Base-by-base conservation (phyloP, 805 yeast species). In the Cyberlindnera mycetangii region DNA sequence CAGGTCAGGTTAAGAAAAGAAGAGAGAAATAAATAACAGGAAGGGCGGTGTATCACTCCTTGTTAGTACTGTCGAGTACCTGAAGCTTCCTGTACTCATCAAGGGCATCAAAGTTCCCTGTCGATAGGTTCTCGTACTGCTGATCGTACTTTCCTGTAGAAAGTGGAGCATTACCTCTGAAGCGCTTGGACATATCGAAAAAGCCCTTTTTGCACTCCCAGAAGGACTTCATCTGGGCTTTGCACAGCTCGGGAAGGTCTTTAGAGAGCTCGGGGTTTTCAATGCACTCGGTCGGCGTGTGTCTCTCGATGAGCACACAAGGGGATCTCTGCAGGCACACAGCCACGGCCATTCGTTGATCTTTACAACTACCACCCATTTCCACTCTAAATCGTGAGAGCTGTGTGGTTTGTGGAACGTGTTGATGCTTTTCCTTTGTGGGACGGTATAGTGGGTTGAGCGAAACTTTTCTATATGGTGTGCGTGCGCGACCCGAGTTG, bases 301-400 rank as follows among this genome's bases (percentile, higher is more conserved):
- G 75, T 52, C 99, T 75, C 50, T 93, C 87, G 18, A 92, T 76
- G 69, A 92, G 74, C 40, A 92, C 99, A 65, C 99, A 92, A 14
- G 98, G 98, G 5, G 97, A 89, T 59, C 97, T 78, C 64, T 92
- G 99, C 39, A 92, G 74, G 63, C 99, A 92, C 17, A 92, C 82
- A 9, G 98, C 98, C 46, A 93, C 87, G n/a, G 95, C 96, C 56
- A 79, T 89, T 59, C 90, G 79, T 61, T 92, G 95, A 65, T 92
- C 99, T 59, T 86, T 84, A 65, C 99, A 92, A 73, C 96, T 47
- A 21, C 48, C 50, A 21, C 48, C 53, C 51, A 45, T 51, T 15
- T 21, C 34, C n/a, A n/a, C n/a, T n/a, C n/a, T n/a, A n/a, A n/a
- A n/a, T n/a, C n/a, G n/a, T n/a, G n/a, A n/a, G n/a, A n/a, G n/a